Percentiles rank a stretch among this genome's conserved stretches.
Conservation (phyloP, 768 basidiomycete genomes). For the Mycena metata region DNA sequence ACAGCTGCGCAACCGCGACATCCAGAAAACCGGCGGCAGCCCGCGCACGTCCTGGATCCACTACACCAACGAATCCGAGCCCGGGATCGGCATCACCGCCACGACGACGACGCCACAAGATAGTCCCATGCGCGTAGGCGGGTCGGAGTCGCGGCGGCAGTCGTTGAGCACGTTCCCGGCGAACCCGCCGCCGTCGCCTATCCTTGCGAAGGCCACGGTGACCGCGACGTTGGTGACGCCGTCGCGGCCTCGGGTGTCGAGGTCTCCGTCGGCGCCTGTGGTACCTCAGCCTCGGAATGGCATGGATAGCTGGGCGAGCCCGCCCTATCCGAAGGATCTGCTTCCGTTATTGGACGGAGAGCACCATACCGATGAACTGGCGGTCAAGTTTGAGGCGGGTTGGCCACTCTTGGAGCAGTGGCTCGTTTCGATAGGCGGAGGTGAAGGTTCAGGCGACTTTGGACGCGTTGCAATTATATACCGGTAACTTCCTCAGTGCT, state of each 20-base stretch:
- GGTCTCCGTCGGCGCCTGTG: constrained; percentile 73
- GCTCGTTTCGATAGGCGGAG: constrained; percentile 72
- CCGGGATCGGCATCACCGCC: constrained; percentile 27
- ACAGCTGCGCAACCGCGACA: constrained; percentile 69
- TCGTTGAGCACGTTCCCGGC: constrained; percentile 52
- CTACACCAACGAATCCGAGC: constrained; percentile 53
- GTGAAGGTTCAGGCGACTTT: constrained; percentile 74
- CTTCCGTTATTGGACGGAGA: constrained; percentile 82
- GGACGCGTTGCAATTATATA: constrained; percentile 86
- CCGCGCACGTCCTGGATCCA: constrained; percentile 61
- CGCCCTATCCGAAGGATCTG: constrained; percentile 69
- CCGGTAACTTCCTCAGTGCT: constrained; percentile 56
- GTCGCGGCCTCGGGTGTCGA: constrained; percentile 63
- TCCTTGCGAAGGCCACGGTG: constrained; percentile 51
- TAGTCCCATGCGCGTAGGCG: constrained; percentile 27
- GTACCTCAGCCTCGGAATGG: constrained; percentile 40
- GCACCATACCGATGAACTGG: constrained; percentile 93
- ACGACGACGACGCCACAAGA: constrained; percentile 36
- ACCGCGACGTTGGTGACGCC: constrained; percentile 45
- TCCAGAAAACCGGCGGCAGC: constrained; percentile 58
- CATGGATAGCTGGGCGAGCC: constrained; percentile 26
- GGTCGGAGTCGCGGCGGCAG: constrained; percentile 55
- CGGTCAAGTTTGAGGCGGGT: constrained; percentile 83
- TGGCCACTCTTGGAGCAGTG: constrained; percentile 87
- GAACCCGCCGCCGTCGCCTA: constrained; percentile 58